Percentiles rank a stretch among this genome's conserved stretches.
phyloP scores from a whole-genome alignment of 331 rosid genomes.

The Malus hybrid region DNA sequence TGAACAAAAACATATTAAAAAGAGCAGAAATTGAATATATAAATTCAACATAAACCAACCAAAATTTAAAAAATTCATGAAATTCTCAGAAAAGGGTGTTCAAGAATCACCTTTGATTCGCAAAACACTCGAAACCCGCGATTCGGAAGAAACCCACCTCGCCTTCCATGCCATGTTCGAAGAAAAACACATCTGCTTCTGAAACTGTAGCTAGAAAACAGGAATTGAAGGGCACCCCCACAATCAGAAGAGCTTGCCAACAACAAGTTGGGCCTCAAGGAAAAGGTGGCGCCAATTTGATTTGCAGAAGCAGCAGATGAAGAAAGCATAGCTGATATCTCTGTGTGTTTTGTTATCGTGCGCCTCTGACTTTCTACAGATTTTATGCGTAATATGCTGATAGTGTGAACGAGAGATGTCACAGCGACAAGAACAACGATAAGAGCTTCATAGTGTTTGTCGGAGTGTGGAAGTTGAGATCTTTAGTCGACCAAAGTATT shows the following conservation, averaged over 20 bases:
- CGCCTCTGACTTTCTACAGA: background rate
- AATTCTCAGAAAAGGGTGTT: background rate
- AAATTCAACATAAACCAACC: background rate
- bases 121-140: constrained; percentile 39
- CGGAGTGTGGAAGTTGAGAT: background rate
- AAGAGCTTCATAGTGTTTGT: background rate
- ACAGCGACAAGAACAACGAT: background rate
- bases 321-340: background rate
- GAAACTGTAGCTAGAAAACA: constrained; percentile 22
- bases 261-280: constrained; percentile 16
- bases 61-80: background rate
- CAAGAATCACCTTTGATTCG: constrained; percentile 49
- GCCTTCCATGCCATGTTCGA: background rate
- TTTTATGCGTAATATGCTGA: background rate
- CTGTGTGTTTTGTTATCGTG: background rate
- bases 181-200: constrained; percentile 5
- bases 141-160: constrained; percentile 4
- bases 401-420: background rate
- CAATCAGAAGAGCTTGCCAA: constrained; percentile 25
- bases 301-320: constrained; percentile 10
- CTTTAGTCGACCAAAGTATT: background rate
- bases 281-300: constrained; percentile 24
- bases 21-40: background rate
- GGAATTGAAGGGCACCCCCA: constrained; percentile 20
- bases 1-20: background rate